Evolutionary conservation across 2,329 filamentous ascomycete genomes (phyloP).

Genomic region (Fusarium anguioides): DNA sequence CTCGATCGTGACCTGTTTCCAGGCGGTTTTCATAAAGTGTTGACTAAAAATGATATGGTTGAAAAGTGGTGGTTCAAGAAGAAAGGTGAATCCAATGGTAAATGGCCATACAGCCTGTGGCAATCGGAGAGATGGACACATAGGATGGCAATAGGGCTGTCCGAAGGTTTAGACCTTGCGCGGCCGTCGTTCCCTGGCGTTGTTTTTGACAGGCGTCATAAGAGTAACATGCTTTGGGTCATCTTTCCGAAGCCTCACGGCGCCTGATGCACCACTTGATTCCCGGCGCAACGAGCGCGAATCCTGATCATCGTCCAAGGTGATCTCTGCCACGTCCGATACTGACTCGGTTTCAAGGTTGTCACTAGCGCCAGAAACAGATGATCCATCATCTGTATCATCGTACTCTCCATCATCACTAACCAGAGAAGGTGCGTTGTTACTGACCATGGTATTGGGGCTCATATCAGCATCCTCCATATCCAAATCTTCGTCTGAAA

Average conservation of each 20-base stretch:
- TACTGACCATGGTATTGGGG: constrained; percentile 75
- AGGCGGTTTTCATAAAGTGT: constrained; percentile 32
- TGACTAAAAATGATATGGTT: constrained; percentile 48
- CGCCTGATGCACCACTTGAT: constrained; percentile 56
- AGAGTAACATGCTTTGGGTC: constrained; percentile 67
- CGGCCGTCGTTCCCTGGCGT: constrained; percentile 48
- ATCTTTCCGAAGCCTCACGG: constrained; percentile 64
- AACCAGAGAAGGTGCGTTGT: constrained; percentile 82
- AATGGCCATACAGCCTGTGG: constrained; percentile 23
- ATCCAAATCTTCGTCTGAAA: constrained; percentile 62
- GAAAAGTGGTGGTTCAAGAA: constrained; percentile 45
- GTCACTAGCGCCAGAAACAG: constrained; percentile 67
- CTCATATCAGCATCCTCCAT: constrained; percentile 71
- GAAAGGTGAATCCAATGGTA: constrained; percentile 42
- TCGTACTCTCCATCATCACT: constrained; percentile 85
- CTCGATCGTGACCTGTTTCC: constrained; percentile 28
- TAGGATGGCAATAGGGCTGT: not conserved
- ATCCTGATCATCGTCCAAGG: constrained; percentile 67
- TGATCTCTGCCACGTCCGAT: constrained; percentile 71
- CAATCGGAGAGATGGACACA: constrained; percentile 11
- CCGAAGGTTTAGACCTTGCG: constrained; percentile 42
- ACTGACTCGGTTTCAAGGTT: constrained; percentile 68
- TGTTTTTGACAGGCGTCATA: constrained; percentile 62
- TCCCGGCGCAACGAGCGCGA: constrained; percentile 58
- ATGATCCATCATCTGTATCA: constrained; percentile 73